These are phyloP conservation scores for Monosporozyma unispora DNA, from an alignment of 805 yeast species.

Conservation along the genomic window DNA sequence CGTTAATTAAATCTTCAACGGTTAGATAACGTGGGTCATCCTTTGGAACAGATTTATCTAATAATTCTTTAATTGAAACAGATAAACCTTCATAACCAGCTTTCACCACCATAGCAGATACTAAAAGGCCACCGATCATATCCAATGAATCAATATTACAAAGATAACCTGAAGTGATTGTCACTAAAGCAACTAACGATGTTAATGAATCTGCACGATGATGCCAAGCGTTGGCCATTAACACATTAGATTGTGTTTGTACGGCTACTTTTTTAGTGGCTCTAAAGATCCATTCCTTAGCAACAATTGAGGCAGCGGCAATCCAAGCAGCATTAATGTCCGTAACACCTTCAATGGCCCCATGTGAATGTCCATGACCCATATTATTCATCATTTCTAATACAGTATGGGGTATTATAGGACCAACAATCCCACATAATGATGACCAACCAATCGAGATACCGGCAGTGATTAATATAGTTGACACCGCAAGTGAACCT, in stretches of 20 bases:
- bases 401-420: slow-evolving; percentile 48
- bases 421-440: slow-evolving; percentile 55
- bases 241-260: slow-evolving; percentile 69
- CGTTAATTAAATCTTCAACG: slow-evolving; percentile 32
- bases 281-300: slow-evolving; percentile 78
- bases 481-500: slow-evolving; percentile 82
- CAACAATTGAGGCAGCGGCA: slow-evolving; percentile 74
- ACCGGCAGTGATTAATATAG: slow-evolving; percentile 78
- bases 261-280: slow-evolving; percentile 76
- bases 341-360: slow-evolving; percentile 34
- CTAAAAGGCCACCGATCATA: slow-evolving; percentile 81
- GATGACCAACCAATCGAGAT: slow-evolving; percentile 84
- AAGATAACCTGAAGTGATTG: slow-evolving; percentile 75
- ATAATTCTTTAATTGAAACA: slow-evolving; percentile 60
- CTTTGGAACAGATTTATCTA: slow-evolving; percentile 56
- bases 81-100: slow-evolving; percentile 73
- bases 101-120: slow-evolving; percentile 65
- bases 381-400: slow-evolving; percentile 36
- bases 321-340: slow-evolving; percentile 91
- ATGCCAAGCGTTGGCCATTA: slow-evolving; percentile 96
- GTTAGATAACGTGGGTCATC: slow-evolving; percentile 40
- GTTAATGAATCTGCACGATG: slow-evolving; percentile 90
- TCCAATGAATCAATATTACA: slow-evolving; percentile 76
- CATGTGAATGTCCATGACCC: slow-evolving; percentile 29
- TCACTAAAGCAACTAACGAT: slow-evolving; percentile 75